Evolutionary conservation across 768 basidiomycete genomes (phyloP), one percentile per base, ranked within the genome.

Genomic region (Russula sp.): DNA sequence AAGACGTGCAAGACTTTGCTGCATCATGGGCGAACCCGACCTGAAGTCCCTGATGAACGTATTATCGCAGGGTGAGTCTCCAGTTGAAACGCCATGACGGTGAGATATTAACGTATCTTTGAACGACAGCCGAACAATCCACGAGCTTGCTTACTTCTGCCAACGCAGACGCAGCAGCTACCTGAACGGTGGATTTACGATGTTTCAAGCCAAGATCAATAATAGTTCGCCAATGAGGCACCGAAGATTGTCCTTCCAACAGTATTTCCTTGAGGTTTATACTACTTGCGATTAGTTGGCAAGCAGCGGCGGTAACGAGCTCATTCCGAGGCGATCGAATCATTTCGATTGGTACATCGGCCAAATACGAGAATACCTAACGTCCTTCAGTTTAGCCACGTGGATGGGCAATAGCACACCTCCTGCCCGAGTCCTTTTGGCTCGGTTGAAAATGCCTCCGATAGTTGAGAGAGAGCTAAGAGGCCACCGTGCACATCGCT

Each of bases 401-500:
- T 6, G 28, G 50, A 59, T 16, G 14, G 22, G 26, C 26, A 8
- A 22, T 28, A 32, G 65, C 73, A 63, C 68, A 90, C 88, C 74
- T 84, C 77, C 52, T 77, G 76, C 68, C 69, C 67, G 38, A 68
- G 66, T 2, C 53, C 6, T 26, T 69, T 69, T 1, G 70, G 53
- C 24, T 63, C 42, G 0, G 38, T n/a, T 9, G 64, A 59, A 49
- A 81, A 86, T 2, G 85, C 86, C n/a, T 76, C 72, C 0, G 92
- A 85, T 18, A 98, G 77, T 72, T 94, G 88, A 9, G 81, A 80
- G 28, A 98, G 78, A 1, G 84, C 85, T 26, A 87, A 77, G n/a
- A 98, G 75, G 10, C 82, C 87, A 2, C 96, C 96, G 71, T 98
- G 94, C 11, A 94, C 76, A 70, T 90, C 88, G 22, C 80, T 76